Evolutionary conservation across 352 stramenopile species (phyloP), one percentile per base, ranked within the genome.

Genomic region (Pythium dissotocum): DNA sequence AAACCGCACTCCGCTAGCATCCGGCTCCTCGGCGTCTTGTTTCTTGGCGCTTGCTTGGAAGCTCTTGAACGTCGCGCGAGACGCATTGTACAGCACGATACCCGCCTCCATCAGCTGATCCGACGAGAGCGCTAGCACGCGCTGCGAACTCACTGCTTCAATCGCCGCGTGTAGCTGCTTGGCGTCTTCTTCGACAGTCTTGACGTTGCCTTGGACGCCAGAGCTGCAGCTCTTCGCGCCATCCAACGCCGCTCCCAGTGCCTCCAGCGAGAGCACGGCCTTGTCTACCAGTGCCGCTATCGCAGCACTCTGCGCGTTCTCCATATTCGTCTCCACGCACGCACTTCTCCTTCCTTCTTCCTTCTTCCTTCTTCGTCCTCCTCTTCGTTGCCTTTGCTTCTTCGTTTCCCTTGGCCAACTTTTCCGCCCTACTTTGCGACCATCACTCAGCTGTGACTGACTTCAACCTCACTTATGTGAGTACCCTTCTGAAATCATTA

Each of bases 41-140:
- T 48, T 32, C n/a, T 56, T 61, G 12, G 30, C 6, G 14, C 83
- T 72, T 40, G 61, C 63, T 58, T 70, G 80, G 16, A 87, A 65
- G 30, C 58, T 63, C 61, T 74, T 85, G 14, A 86, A 67, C 42
- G 77, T 67, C 58, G 56, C 66, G 35, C 86, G 65, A 12, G 86
- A 82, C 9, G 73, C 76, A 33, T 94, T 94, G 54, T 94, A 94
- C 3, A 94, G 61, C n/a, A 79, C 65, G 44, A 91, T 75, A 4
- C 86, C 86, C 26, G 65, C 67, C 35, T 89, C 78, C 79, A 91
- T 90, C 14, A 94, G 36, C 18, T 77, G 49, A 6, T 63, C 44
- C 1, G 63, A 68, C 1, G 73, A 67, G 1, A 85, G 32, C 33
- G 76, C 56, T 10, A 85, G 44, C 2, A 83, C 63, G 7, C 75